phyloP scores from a whole-genome alignment of 805 yeast genomes.

The Grigorovia humatica region DNA sequence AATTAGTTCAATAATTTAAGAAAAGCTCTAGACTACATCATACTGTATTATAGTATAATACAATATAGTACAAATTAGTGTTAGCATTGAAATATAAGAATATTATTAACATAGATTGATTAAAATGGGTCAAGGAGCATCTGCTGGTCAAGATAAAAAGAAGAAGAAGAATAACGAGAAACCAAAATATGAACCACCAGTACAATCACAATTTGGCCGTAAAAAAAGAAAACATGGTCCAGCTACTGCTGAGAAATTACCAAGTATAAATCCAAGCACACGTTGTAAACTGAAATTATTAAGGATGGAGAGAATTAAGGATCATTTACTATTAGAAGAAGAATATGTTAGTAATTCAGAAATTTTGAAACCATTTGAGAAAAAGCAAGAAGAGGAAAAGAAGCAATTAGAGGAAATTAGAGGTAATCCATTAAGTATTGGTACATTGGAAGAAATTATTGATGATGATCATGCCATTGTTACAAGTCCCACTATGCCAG shows the following conservation, averaged over 20 bases:
- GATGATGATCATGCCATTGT: conserved; percentile 99
- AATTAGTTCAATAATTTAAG: too few relatives aligned
- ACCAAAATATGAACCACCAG: conserved; percentile 98
- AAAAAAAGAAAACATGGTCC: conserved; percentile 88
- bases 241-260: conserved; percentile 70
- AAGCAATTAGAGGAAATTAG: conserved; percentile 91
- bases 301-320: conserved; percentile 92
- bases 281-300: conserved; percentile 86
- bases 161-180: conserved; percentile 63
- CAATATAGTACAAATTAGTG: too few relatives aligned
- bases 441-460: conserved; percentile 91
- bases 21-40: too few relatives aligned
- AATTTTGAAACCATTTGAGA: conserved; percentile 89
- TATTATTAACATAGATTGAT: background rate
- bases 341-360: conserved; percentile 94
- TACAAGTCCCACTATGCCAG: conserved; percentile 91
- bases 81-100: too few relatives aligned
- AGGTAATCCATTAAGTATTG: conserved; percentile 93
- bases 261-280: conserved; percentile 82
- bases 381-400: conserved; percentile 91
- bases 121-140: conserved; percentile 30
- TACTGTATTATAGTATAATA: too few relatives aligned
- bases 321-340: conserved; percentile 87
- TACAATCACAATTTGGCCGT: conserved; percentile 84
- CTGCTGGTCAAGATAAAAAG: conserved; percentile 25